These are phyloP conservation scores for Ceriops decandra DNA, from an alignment of 345 rosid genomes.

Conservation along the genomic window DNA sequence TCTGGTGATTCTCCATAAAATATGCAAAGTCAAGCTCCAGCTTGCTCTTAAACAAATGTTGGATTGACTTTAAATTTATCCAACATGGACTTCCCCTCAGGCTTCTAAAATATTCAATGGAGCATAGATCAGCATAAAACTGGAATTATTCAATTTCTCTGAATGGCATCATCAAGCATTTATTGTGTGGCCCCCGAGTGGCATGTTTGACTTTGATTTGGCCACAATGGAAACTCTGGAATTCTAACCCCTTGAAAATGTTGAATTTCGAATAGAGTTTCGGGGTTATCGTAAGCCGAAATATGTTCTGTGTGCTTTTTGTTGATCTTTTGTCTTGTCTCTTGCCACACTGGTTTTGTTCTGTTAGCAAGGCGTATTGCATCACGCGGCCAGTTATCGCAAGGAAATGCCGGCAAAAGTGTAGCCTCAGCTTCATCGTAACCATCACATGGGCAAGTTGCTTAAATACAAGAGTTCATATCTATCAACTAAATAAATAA, in stretches of 20 bases:
- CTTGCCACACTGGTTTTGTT: not conserved
- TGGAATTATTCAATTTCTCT: not conserved
- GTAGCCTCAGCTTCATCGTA: not conserved
- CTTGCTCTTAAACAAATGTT: not conserved
- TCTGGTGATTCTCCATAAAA: not conserved
- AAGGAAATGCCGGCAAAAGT: not conserved
- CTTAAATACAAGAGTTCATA: too few relatives aligned
- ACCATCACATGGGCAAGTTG: too few relatives aligned
- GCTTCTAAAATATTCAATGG: not conserved
- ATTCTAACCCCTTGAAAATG: not conserved
- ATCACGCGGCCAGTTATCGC: too few relatives aligned
- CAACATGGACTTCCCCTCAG: not conserved
- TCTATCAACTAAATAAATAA: too few relatives aligned
- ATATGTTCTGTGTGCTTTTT: not conserved
- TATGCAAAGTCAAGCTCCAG: constrained; percentile 7
- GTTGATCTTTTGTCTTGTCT: not conserved
- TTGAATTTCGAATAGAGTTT: constrained; percentile 7
- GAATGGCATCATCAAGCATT: not conserved
- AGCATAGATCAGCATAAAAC: not conserved
- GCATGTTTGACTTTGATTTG: constrained; percentile 20
- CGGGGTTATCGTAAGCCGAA: not conserved
- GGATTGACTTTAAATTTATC: constrained; percentile 14
- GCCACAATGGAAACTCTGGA: constrained; percentile 1
- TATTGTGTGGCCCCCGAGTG: not conserved
- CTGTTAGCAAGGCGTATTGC: too few relatives aligned